These are phyloP conservation scores for Alternaria consortialis DNA, from an alignment of 2,329 filamentous ascomycete genomes.

Conservation along the genomic window DNA sequence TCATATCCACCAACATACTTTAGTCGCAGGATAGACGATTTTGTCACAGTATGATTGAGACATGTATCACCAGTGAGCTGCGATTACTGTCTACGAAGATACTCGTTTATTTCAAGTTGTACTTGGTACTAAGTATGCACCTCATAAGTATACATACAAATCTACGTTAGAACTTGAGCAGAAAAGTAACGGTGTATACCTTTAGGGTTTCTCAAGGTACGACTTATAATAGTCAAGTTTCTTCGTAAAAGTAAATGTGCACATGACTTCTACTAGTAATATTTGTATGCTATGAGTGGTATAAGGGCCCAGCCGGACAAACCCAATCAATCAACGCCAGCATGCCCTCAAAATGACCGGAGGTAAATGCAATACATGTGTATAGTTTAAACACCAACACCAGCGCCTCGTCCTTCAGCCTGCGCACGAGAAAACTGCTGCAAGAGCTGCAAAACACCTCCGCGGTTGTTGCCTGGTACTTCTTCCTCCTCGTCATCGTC, in stretches of 20 bases:
- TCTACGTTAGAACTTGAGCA: not conserved
- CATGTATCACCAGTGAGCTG: no score
- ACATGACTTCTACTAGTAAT: conserved; percentile 1
- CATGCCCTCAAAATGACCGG: not conserved
- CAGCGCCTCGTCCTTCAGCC: conserved; percentile 57
- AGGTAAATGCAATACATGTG: conserved; percentile 14
- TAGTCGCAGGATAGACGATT: no score
- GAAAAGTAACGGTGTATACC: not conserved
- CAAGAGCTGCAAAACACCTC: conserved; percentile 70
- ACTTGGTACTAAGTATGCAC: no score
- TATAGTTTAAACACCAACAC: conserved; percentile 40
- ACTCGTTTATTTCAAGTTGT: not conserved
- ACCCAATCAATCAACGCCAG: conserved; percentile 1
- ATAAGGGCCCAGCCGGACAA: conserved; percentile 4
- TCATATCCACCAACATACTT: no score
- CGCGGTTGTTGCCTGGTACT: conserved; percentile 53
- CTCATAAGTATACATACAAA: no score
- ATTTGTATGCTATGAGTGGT: conserved; percentile 13
- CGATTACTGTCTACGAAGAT: not conserved
- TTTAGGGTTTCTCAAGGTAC: no score
- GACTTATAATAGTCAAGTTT: no score
- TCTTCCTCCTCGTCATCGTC: conserved; percentile 62
- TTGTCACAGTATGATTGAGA: no score
- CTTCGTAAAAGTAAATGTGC: not conserved
- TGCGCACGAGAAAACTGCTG: conserved; percentile 73